Evolutionary conservation across 2,329 filamentous ascomycete species (phyloP), one percentile per base, ranked within the genome.

Genomic region (Cladobotryum protrusum): DNA sequence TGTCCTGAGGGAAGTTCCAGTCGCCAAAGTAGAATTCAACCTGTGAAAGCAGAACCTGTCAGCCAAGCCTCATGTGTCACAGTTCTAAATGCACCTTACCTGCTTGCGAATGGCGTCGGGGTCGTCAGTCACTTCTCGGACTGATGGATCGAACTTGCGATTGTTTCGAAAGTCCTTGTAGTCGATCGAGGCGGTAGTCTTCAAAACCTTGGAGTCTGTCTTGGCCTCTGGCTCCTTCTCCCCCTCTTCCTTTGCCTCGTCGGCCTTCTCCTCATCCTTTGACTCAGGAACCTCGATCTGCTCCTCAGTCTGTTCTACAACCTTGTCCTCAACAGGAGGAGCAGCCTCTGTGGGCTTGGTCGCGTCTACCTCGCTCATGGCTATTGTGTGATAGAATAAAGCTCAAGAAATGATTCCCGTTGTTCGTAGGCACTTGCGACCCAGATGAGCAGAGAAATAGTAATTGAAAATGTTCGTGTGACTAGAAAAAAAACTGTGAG

Each of bases 21-120:
- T 95, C 87, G 62, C 87, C 87, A 71, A 96, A 95, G 78, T 96
- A 96, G 70, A 96, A 96, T 67, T 96, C 90, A 60, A 96, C 88
- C 86, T 95, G 58, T 29, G 46, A 12, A 42, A 45, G 11, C 19
- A 17, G 40, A 2, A 5, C 3, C 14, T 5, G 41, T 14, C 6
- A 45, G 34, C 14, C 19, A 33, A 14, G 15, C 37, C 37, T 19
- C 32, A 15, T 42, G 18, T 32, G 13, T 43, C 32, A n/a, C 18
- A 15, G 5, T 15, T 4, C 14, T 15, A 13, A 37, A 3, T 17
- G 43, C 17, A 19, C 54, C 66, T 65, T 74, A 88, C 87, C 78
- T 95, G 91, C 64, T 85, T 85, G 66, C 89, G 86, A 62, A 96
- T 96, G 69, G 86, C 81, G 19, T 76, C 77, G 1, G 87, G 87